Percentiles rank a stretch among this genome's conserved stretches.
phyloP scores from a whole-genome alignment of 2,329 filamentous ascomycete genomes.

The Fusarium chlamydosporum region DNA sequence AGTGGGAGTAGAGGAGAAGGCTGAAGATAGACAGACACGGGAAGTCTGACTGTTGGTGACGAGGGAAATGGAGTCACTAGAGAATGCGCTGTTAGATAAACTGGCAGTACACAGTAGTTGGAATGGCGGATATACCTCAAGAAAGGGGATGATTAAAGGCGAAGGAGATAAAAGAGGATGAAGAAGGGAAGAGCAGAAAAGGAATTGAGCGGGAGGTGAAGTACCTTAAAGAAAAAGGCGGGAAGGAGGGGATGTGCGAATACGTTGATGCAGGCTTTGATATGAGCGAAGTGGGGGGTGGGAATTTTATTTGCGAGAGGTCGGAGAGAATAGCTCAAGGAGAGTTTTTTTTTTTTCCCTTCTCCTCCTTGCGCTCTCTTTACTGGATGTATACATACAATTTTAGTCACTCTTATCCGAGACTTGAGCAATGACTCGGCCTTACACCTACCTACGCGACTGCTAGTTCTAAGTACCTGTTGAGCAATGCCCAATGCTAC shows the following conservation, averaged over 20 bases:
- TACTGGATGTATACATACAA: not conserved
- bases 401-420: constrained; percentile 17
- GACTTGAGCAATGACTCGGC: constrained; percentile 28
- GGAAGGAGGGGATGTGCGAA: constrained; percentile 52
- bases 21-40: constrained; percentile 43
- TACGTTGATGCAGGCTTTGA: constrained; percentile 48
- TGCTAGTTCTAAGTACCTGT: constrained; percentile 19
- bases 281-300: constrained; percentile 46
- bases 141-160: constrained; percentile 27
- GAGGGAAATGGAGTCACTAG: constrained; percentile 46
- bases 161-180: constrained; percentile 26
- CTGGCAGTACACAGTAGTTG: constrained; percentile 18
- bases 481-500: constrained; percentile 27
- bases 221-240: constrained; percentile 49
- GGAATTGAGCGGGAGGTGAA: constrained; percentile 51
- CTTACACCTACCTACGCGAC: not conserved
- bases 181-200: constrained; percentile 39
- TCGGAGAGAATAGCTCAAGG: constrained; percentile 27
- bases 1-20: constrained; percentile 41
- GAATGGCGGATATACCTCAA: constrained; percentile 21
- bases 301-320: constrained; percentile 35
- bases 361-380: not conserved
- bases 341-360: constrained; percentile 13
- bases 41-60: constrained; percentile 44
- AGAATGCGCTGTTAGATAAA: constrained; percentile 37